phyloP scores from a whole-genome alignment of 306 rosid genomes.

The Acacia crassicarpa region DNA sequence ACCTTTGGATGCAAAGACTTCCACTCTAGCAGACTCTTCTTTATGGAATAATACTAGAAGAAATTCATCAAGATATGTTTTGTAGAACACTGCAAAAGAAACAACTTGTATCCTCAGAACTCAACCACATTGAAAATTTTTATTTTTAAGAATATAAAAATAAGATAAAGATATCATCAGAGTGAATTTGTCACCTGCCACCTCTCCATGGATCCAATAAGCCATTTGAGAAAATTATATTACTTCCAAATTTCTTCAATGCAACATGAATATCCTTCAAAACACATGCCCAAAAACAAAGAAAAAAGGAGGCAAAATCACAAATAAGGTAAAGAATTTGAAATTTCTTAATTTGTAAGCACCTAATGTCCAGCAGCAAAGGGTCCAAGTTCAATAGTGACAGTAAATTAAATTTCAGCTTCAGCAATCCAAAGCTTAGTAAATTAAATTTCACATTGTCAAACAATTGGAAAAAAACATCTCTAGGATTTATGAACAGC shows the following conservation, averaged over 20 bases:
- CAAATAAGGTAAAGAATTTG: no score
- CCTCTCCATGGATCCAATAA: slow-evolving; percentile 95
- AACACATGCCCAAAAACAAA: slow-evolving; percentile 21
- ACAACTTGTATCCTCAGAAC: slow-evolving; percentile 26
- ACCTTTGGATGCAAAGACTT: not conserved
- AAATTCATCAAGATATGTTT: slow-evolving; percentile 6
- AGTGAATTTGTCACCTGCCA: slow-evolving; percentile 59
- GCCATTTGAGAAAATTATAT: slow-evolving; percentile 82
- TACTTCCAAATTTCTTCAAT: slow-evolving; percentile 73
- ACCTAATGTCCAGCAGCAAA: no score
- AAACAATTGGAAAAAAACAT: no score
- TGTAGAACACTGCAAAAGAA: slow-evolving; percentile 67
- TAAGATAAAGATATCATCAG: not conserved
- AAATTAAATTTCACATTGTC: no score
- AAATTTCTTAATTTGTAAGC: no score
- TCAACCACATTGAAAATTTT: slow-evolving; percentile 1
- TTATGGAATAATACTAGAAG: no score
- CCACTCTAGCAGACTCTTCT: no score
- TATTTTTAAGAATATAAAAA: not conserved
- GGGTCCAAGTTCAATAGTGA: no score
- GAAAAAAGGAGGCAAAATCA: slow-evolving; percentile 13
- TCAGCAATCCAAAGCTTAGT: no score
- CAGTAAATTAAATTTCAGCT: no score
- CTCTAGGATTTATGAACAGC: no score
- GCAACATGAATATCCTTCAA: slow-evolving; percentile 57